Evolutionary conservation across 1,284 basidiomycete species (phyloP), one percentile per base, ranked within the genome.

Genomic region (Exobasidium cylindrosporum): DNA sequence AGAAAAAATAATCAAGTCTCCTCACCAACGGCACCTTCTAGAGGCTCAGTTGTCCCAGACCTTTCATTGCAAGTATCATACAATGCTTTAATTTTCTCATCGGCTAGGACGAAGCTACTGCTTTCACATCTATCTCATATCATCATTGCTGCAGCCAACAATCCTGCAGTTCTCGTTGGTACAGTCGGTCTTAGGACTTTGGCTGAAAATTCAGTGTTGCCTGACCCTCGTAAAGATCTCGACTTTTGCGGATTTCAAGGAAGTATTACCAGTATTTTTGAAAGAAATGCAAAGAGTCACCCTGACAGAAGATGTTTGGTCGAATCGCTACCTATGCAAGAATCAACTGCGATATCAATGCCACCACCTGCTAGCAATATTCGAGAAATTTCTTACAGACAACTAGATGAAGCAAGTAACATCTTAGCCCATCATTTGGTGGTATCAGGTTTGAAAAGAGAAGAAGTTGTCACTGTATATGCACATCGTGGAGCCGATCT

Each of bases 391-490:
- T 88, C 89, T 0, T 98, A 98, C 76, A 84, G 83, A 53, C 85
- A 88, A 64, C 91, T 98, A 68, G 87, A 92, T 63, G 85, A 85
- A 56, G 91, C 94, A 6, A 87, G 89, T 3, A 98, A 98, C 78
- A 84, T 95, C 21, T 85, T 98, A 6, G 90, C 96, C 0, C 95
- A 98, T 77, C 87, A 96, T 72, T 85, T 99, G 57, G 82, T 97
- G 57, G 86, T 88, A 72, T 86, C 86, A 17, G 95, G 95, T 13
- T 83, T 98, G 13, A 85, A 95, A 81, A 84, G 92, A 29, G 95
- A 95, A 70, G 96, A 99, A 73, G 93, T 98, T 23, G 93, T 98
- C 60, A 97, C 96, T 87, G 90, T 98, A n/a, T 99, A 98, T 78
- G 96, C 96, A 0, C 88, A 97, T 74, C 87, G 96, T 52, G 92